These are phyloP conservation scores for Tylopilus sp. DNA, from an alignment of 1,284 basidiomycete genomes.

Conservation along the genomic window DNA sequence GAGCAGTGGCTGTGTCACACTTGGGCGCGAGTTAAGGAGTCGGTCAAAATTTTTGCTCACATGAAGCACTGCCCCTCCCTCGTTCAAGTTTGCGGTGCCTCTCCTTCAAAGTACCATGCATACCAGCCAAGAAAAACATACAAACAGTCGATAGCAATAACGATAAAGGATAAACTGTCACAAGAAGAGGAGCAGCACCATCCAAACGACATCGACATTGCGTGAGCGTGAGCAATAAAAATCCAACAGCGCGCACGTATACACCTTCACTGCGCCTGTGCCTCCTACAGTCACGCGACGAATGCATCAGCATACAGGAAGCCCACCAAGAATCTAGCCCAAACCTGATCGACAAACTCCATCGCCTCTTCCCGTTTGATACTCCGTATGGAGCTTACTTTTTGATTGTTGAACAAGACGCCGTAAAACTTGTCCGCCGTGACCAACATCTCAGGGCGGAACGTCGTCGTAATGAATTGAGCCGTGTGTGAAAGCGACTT, in stretches of 20 bases:
- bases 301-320: too few relatives aligned
- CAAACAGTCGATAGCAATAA: conserved; percentile 24
- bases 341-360: conserved; percentile 84
- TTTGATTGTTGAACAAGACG: conserved; percentile 97
- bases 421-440: conserved; percentile 97
- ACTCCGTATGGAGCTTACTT: conserved; percentile 82
- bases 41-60: too few relatives aligned
- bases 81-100: too few relatives aligned
- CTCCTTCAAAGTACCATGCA: background rate
- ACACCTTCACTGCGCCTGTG: conserved; percentile 47
- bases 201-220: too few relatives aligned
- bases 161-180: conserved; percentile 21
- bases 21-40: too few relatives aligned
- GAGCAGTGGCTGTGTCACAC: conserved; percentile 23
- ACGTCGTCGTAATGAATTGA: conserved; percentile 99
- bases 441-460: conserved; percentile 95
- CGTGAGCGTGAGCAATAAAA: too few relatives aligned
- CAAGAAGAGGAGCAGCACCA: background rate
- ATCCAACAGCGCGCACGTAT: too few relatives aligned
- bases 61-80: too few relatives aligned
- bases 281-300: conserved; percentile 38
- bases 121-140: background rate
- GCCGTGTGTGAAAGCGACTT: conserved; percentile 81
- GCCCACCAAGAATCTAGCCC: background rate
- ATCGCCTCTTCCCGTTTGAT: conserved; percentile 84